Evolutionary conservation across 495 filamentous ascomycete species (phyloP), one percentile per base, ranked within the genome.

Genomic region (Talaromyces nanjingensis): DNA sequence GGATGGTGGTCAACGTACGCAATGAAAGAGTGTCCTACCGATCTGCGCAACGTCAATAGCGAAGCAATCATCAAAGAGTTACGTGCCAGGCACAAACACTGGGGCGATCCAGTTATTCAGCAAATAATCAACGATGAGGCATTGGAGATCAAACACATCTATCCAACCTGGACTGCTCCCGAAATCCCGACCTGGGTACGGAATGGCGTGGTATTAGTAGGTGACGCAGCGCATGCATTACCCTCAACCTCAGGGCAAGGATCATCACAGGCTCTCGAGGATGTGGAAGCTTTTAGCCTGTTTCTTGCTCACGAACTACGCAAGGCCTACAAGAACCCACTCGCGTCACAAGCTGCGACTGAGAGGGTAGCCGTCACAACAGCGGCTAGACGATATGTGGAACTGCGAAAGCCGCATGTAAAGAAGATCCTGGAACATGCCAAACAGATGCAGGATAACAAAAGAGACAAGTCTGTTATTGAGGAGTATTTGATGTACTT

Each of bases 1-100:
- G 73, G 67, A 2, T 82, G 79, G 81, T 83, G 81, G 81, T 81
- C 78, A 12, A 82, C 78, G 0, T 82, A 81, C 65, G 66, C 71
- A 6, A 70, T 76, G 3, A 66, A 73, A 34, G 54, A 72, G 25
- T 76, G 75, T 27, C 78, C 79, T 0, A 65, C 74, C 57, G 66
- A 70, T 33, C 64, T 29, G 4, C 68, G 69, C 59, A 74, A 69
- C 14, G 67, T 84, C 14, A 71, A 83, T 66, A 64, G 66, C 22
- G 73, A 72, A 0, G 68, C 71, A 22, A 74, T 84, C 45, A 72
- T 69, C 11, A 64, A 63, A 29, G 74, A 79, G 63, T 71, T 86
- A 22, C 71, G 69, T 5, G 66, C 76, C 62, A 75, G 83, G 14
- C 81, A 86, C 60, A 65, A 65, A 3, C 45, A 71, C 16, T 84